Evolutionary conservation across 495 filamentous ascomycete species (phyloP).

Genomic region (Hypomontagnella submonticulosa): DNA sequence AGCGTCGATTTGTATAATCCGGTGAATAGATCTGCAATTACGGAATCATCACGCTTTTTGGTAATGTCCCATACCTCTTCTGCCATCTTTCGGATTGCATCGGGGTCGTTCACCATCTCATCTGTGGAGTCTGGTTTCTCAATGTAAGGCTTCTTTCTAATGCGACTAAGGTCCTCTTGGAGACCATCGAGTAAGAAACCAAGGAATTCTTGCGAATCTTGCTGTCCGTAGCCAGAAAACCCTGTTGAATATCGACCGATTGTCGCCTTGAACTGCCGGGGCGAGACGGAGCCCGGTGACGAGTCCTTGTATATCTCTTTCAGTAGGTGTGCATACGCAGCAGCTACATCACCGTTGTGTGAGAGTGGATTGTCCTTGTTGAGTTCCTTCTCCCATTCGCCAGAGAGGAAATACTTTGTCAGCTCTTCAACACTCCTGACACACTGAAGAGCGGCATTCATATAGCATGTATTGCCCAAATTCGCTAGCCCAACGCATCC

Average conservation of each 20-base stretch:
- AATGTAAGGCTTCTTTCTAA: constrained; percentile 95
- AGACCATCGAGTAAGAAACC: constrained; percentile 94
- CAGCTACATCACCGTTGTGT: constrained; percentile 84
- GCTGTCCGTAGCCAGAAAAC: constrained; percentile 95
- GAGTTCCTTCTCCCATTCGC: constrained; percentile 78
- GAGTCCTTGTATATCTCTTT: constrained; percentile 75
- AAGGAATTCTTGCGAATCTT: constrained; percentile 98
- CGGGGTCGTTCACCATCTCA: constrained; percentile 87
- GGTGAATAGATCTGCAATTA: constrained; percentile 93
- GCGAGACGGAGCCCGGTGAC: constrained; percentile 70
- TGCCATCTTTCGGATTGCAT: constrained; percentile 82
- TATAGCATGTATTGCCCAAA: constrained; percentile 97
- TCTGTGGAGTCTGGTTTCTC: constrained; percentile 98
- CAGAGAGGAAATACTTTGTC: constrained; percentile 85
- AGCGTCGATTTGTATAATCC: constrained; percentile 98
- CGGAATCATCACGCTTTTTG: constrained; percentile 90
- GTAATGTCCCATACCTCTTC: constrained; percentile 90
- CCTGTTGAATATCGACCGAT: constrained; percentile 82
- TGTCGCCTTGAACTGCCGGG: constrained; percentile 79
- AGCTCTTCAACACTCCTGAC: constrained; percentile 91
- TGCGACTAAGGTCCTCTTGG: constrained; percentile 93
- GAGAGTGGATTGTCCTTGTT: constrained; percentile 86
- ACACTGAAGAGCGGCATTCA: constrained; percentile 97
- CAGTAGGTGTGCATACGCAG: constrained; percentile 78
- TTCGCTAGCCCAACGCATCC: constrained; percentile 88